Conservation (phyloP, 1,139 yeast genomes). For the Insectozyma bohioensis region DNA sequence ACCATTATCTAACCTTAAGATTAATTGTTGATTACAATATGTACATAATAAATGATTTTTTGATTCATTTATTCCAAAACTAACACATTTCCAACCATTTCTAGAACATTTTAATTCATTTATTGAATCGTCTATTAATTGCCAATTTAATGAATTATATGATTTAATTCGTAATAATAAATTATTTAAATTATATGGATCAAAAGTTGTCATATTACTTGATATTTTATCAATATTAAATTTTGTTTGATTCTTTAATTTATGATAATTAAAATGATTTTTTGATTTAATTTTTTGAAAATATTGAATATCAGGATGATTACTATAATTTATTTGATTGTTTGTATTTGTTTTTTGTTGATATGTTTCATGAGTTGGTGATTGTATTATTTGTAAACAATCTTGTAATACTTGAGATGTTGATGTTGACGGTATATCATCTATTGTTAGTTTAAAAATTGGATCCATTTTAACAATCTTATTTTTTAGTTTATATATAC, state of each 20-base stretch:
- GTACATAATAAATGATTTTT: conserved; percentile 38
- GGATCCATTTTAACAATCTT: too few species aligned
- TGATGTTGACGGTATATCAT: conserved; percentile 2
- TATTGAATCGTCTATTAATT: conserved; percentile 13
- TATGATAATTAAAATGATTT: conserved; percentile 40
- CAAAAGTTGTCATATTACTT: conserved; percentile 21
- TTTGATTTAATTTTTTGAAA: conserved; percentile 36
- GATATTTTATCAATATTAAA: conserved; percentile 15
- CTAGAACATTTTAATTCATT: conserved; percentile 40
- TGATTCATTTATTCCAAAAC: conserved; percentile 23
- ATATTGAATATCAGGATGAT: conserved; percentile 42
- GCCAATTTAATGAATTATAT: conserved; percentile 38
- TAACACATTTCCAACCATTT: conserved; percentile 44
- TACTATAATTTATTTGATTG: conserved; percentile 15
- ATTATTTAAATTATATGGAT: conserved; percentile 32
- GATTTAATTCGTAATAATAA: conserved; percentile 31
- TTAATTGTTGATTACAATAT: conserved; percentile 30
- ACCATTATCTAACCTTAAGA: conserved; percentile 26
- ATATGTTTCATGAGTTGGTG: conserved; percentile 21
- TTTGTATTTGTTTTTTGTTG: conserved; percentile 4
- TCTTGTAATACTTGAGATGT: conserved; percentile 33
- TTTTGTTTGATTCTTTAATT: conserved; percentile 21
- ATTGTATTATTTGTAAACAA: conserved; percentile 26
- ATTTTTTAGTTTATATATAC: too few species aligned
- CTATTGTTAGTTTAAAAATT: too few species aligned